Percentiles rank a stretch among this genome's conserved stretches.
These are phyloP conservation scores for Lenwebbia sp. DNA, from an alignment of 345 rosid species.

Conservation along the genomic window DNA sequence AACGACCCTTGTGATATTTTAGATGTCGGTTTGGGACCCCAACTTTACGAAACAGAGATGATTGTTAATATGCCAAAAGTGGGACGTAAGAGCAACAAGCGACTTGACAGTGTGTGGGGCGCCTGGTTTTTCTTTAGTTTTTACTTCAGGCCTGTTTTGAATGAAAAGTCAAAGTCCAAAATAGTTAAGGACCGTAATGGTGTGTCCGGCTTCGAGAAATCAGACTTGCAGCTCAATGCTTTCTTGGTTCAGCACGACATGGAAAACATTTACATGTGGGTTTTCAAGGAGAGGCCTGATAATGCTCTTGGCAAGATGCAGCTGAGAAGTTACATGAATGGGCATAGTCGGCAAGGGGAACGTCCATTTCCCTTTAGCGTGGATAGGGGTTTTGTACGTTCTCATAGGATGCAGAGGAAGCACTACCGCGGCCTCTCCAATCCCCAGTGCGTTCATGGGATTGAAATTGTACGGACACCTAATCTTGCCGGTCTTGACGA, in stretches of 20 bases:
- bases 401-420: constrained; percentile 54
- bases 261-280: constrained; percentile 58
- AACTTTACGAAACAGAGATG: constrained; percentile 21
- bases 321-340: constrained; percentile 46
- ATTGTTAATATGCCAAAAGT: constrained; percentile 22
- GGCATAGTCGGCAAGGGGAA: constrained; percentile 46
- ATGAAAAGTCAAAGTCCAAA: constrained; percentile 38
- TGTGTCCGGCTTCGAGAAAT: constrained; percentile 32
- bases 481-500: constrained; percentile 25
- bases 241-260: constrained; percentile 47
- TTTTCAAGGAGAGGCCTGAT: constrained; percentile 41
- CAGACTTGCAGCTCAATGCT: constrained; percentile 31
- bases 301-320: constrained; percentile 53
- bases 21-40: constrained; percentile 31
- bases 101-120: constrained; percentile 45
- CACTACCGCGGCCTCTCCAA: constrained; percentile 46
- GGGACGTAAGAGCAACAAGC: constrained; percentile 24
- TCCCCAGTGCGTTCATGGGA: constrained; percentile 47
- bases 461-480: constrained; percentile 31
- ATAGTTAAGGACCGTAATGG: constrained; percentile 20
- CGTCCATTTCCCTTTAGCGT: constrained; percentile 39
- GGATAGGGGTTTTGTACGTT: constrained; percentile 42
- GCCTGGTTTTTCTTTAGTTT: constrained; percentile 51
- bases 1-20: constrained; percentile 29
- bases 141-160: constrained; percentile 37